Evolutionary conservation across 257 asterid genomes (phyloP), one percentile per base, ranked within the genome.

Genomic region (Avicennia marina): DNA sequence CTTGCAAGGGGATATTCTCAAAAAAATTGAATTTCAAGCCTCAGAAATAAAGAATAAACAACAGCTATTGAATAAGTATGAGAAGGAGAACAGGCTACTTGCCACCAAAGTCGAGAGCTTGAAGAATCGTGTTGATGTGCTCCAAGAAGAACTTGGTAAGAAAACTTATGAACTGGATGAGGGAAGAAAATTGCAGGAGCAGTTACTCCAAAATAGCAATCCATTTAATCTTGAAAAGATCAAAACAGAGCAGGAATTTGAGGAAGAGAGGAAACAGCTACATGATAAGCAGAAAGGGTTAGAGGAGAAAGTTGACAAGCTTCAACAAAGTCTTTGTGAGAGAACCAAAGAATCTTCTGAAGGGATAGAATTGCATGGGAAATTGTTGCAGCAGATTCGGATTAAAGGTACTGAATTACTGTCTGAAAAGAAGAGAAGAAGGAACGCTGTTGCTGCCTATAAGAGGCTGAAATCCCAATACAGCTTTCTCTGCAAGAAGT

Each of bases 381-480:
- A 79, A 72, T 64, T 90, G 76, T 78, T 87, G 72, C 72, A 81
- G 70, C 75, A 81, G 75, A 78, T 85, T 68, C 80, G 85, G 78
- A 77, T 65, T 19, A 85, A 76, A 76, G 83, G 83, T 73, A 67
- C 93, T 3, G 84, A 83, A 58, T 56, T 85, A 65, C 68, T 53
- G 67, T 66, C 85, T 19, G 95, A 78, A 72, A 88, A 59, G 81
- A 74, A 50, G 56, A 80, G 77, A 70, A 68, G 31, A 55, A 65
- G 21, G 41, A 80, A 79, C 8, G 52, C 20, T 21, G 2, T 68
- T 18, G 38, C 40, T 72, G 64, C 74, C 29, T 81, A 69, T 67
- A 88, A 81, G 85, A 76, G 53, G 56, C 75, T 87, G 72, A 85
- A 78, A 71, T 81, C 94, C 67, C 86, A 81, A 67, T 66, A 78